These are phyloP conservation scores for Drechmeria coniospora DNA, from an alignment of 2,329 filamentous ascomycete species.

Conservation along the genomic window DNA sequence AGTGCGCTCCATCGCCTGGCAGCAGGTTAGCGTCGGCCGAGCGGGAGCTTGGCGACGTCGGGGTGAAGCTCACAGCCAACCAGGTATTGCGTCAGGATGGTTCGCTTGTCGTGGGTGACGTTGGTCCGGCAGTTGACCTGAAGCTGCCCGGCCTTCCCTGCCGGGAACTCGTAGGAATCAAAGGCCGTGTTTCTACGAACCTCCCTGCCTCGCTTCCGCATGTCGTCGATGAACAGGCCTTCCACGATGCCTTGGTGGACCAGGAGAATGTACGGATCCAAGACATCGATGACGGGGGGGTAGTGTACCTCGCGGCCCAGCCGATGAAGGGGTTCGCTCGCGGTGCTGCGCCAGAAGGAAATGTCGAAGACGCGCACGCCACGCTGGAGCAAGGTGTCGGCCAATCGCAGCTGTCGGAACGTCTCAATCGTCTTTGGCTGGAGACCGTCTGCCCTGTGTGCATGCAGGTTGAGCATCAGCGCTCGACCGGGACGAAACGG, in stretches of 20 bases:
- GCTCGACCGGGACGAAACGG: neutral
- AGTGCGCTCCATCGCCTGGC: constrained; percentile 53
- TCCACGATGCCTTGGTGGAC: constrained; percentile 66
- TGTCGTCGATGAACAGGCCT: constrained; percentile 52
- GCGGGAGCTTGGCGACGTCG: neutral
- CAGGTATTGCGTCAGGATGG: constrained; percentile 44
- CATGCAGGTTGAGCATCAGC: constrained; percentile 6
- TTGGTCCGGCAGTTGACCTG: constrained; percentile 37
- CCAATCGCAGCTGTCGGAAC: constrained; percentile 56
- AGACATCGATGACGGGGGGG: constrained; percentile 41
- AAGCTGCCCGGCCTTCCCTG: constrained; percentile 25
- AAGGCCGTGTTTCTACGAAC: constrained; percentile 52
- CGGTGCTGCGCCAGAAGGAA: constrained; percentile 49
- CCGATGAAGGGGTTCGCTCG: constrained; percentile 37
- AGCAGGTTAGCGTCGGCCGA: neutral
- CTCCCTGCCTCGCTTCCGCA: constrained; percentile 45
- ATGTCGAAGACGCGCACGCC: constrained; percentile 62
- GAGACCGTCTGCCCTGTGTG: constrained; percentile 48
- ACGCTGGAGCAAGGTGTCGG: constrained; percentile 49
- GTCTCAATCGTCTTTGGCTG: constrained; percentile 71
- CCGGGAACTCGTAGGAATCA: constrained; percentile 33
- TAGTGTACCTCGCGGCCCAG: constrained; percentile 55
- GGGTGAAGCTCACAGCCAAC: constrained; percentile 43
- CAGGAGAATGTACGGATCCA: constrained; percentile 41
- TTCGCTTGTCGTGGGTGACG: constrained; percentile 32